A percentile compares a stretch with the other conserved stretches of the same genome.
phyloP scores from a whole-genome alignment of 805 yeast species.

The Teunomyces pallodes region DNA sequence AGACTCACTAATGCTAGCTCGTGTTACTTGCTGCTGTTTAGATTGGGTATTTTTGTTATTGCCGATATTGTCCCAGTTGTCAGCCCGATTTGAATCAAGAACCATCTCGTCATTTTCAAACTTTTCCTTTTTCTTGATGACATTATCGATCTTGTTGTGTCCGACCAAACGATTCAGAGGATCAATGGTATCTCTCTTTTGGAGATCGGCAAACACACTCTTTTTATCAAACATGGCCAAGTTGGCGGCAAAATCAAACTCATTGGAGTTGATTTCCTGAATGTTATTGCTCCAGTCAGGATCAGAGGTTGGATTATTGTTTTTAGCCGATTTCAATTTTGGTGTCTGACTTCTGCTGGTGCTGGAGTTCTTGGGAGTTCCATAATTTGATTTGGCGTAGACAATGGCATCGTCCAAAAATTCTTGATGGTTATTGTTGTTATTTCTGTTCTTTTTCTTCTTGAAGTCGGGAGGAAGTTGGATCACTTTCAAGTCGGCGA shows the following conservation, averaged over 20 bases:
- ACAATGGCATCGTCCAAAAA: conserved; percentile 28
- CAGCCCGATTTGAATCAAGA: conserved; percentile 39
- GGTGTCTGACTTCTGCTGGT: conserved; percentile 5
- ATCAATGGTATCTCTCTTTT: conserved; percentile 57
- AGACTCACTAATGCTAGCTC: not conserved
- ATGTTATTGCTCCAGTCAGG: conserved; percentile 47
- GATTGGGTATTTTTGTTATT: conserved; percentile 12
- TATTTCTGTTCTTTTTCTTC: conserved; percentile 12
- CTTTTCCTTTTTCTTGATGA: conserved; percentile 39
- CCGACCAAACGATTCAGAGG: conserved; percentile 69
- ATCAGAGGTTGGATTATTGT: conserved; percentile 18
- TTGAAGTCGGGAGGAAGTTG: conserved; percentile 45
- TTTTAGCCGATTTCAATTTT: not conserved
- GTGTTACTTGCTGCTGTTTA: conserved; percentile 1
- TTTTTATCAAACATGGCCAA: conserved; percentile 79
- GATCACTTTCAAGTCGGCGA: conserved; percentile 55
- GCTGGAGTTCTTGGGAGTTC: conserved; percentile 3
- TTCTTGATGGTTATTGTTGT: conserved; percentile 11
- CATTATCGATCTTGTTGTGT: conserved; percentile 54
- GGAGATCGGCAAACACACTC: conserved; percentile 75
- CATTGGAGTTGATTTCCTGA: conserved; percentile 53
- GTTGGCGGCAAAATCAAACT: conserved; percentile 84
- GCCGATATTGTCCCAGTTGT: conserved; percentile 55
- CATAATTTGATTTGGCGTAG: conserved; percentile 16
- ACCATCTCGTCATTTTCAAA: conserved; percentile 76